Base-by-base conservation (phyloP, 495 filamentous ascomycete genomes). In the Tuber brumale region DNA sequence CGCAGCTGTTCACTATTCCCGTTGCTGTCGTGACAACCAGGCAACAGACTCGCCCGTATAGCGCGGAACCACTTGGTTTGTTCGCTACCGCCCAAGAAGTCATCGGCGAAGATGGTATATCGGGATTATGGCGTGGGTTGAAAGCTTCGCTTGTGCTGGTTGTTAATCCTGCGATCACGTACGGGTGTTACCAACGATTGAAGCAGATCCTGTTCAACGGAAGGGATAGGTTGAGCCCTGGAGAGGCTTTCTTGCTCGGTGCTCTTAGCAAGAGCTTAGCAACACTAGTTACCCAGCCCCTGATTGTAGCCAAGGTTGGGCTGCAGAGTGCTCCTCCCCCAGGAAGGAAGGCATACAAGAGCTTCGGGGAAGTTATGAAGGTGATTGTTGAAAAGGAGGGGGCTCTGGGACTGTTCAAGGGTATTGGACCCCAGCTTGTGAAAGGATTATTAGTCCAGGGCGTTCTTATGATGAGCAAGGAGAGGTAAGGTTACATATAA, bases 381-480 rank as follows among this genome's bases (percentile, higher is more conserved):
- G 97, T 93, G 82, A 97, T 98, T 76, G 83, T 97, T 70, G 85
- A 97, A 79, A 90, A 97, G 77, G 95, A 99, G 84, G 95, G 95
- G 14, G 78, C 87, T 5, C 79, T 91, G 31, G 92, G 92, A 31
- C 88, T 98, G 21, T 98, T 97, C 87, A 99, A 98, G 86, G 95
- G 95, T 37, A 97, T 99, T 83, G 95, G 90, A 0, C 95, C 95
- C 0, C 95, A 99, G 83, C 91, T 99, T 71, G 81, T 92, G 70
- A 99, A 99, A 85, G 95, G 96, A 27, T 85, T 99, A 69, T 81
- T 98, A 70, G 95, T 99, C 8, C 95, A 99, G 82, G 95, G 95
- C 73, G 86, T 98, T 71, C 86, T 99, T 39, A 99, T 99, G 95
- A 99, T 98, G 95, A 97, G 93, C 6, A 99, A 99, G 86, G 96